phyloP scores from a whole-genome alignment of 2,329 filamentous ascomycete species.

The Pochonia chlamydosporia region DNA sequence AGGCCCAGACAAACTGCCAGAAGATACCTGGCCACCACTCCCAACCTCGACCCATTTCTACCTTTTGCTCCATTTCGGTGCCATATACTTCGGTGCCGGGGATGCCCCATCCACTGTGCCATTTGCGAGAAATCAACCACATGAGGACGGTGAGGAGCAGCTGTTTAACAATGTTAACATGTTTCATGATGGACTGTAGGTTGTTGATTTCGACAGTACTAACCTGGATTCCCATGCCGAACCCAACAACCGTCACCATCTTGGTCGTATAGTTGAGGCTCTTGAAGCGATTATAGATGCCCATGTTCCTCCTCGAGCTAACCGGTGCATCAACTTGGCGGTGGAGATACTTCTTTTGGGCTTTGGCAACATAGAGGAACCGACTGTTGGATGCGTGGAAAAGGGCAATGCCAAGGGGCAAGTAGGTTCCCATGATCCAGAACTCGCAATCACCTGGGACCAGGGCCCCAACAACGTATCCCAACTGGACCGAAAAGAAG shows the following conservation, averaged over 20 bases:
- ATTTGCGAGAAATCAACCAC: constrained; percentile 57
- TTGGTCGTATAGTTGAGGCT: constrained; percentile 35
- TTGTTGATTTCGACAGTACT: constrained; percentile 9
- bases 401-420: constrained; percentile 58
- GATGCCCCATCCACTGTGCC: constrained; percentile 52
- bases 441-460: constrained; percentile 48
- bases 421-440: constrained; percentile 60
- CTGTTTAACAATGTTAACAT: constrained; percentile 26
- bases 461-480: constrained; percentile 28
- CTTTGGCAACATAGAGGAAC: constrained; percentile 50
- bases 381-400: constrained; percentile 59
- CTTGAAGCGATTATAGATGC: constrained; percentile 22
- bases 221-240: constrained; percentile 52
- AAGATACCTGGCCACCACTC: constrained; percentile 61
- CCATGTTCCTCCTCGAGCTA: constrained; percentile 14
- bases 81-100: constrained; percentile 53
- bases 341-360: constrained; percentile 33
- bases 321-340: background rate
- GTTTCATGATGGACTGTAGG: background rate
- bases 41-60: constrained; percentile 45
- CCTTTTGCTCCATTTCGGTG: constrained; percentile 37
- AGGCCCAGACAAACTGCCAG: constrained; percentile 55
- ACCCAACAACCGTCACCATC: constrained; percentile 42
- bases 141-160: constrained; percentile 51
- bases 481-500: constrained; percentile 33